Conservation (phyloP, 106 monocot genomes). For the Dendrobium nobile region DNA sequence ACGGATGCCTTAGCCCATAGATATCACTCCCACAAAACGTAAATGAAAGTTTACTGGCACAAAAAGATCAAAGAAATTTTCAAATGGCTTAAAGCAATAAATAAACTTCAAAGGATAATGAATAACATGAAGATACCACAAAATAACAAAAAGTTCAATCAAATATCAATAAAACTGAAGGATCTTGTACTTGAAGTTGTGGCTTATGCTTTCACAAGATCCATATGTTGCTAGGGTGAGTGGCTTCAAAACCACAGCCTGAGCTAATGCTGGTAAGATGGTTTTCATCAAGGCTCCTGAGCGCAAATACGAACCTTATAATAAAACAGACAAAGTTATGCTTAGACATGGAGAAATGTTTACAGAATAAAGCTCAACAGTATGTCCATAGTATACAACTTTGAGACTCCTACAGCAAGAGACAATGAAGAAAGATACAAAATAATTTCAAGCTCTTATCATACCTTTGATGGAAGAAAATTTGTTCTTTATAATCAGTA, state of each 20-base stretch:
- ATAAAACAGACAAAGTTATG: conserved; percentile 1
- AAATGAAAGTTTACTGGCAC: not conserved
- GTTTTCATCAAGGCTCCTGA: conserved; percentile 97
- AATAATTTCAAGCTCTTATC: not conserved
- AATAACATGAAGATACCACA: not conserved
- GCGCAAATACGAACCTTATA: conserved; percentile 75
- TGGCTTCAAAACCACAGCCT: conserved; percentile 68
- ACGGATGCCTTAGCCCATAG: not conserved
- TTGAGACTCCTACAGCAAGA: not conserved
- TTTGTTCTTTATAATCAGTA: not conserved
- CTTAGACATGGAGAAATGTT: not conserved
- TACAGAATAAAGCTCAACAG: not conserved
- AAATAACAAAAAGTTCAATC: not conserved
- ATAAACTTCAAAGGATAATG: not conserved
- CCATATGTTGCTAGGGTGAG: conserved; percentile 11
- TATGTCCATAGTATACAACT: not conserved
- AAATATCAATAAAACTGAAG: not conserved
- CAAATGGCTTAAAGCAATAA: not conserved
- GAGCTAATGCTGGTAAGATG: conserved; percentile 81
- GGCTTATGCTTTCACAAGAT: conserved; percentile 33
- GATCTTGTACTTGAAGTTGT: conserved; percentile 55
- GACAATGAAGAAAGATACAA: not conserved
- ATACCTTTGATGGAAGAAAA: not conserved
- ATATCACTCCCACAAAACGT: not conserved
- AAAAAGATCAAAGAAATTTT: not conserved